Evolutionary conservation across 768 basidiomycete genomes (phyloP).

Genomic region (Scleroderma bovista): DNA sequence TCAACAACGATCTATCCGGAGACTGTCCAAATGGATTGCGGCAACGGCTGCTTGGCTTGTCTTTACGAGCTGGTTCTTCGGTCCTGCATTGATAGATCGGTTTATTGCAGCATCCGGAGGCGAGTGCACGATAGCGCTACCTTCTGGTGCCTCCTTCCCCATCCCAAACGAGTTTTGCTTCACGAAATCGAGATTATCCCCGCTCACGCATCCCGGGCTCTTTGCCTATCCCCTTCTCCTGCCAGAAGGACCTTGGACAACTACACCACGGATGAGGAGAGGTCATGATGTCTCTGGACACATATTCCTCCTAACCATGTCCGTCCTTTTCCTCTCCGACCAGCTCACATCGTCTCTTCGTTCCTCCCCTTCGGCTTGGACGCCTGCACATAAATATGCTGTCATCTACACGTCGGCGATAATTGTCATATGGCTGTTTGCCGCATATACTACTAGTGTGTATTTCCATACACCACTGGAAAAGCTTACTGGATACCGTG

Average conservation of each 20-base stretch:
- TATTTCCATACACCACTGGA: conserved; percentile 90
- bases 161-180: conserved; percentile 59
- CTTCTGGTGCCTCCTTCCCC: conserved; percentile 45
- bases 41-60: conserved; percentile 65
- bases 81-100: conserved; percentile 69
- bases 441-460: conserved; percentile 72
- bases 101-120: conserved; percentile 64
- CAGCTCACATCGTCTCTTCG: conserved; percentile 59
- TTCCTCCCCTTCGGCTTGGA: conserved; percentile 28
- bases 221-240: conserved; percentile 42
- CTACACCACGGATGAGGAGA: conserved; percentile 56
- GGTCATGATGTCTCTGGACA: conserved; percentile 96
- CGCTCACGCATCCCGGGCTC: conserved; percentile 55
- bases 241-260: conserved; percentile 39
- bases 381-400: conserved; percentile 42
- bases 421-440: conserved; percentile 65
- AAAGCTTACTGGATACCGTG: conserved; percentile 82
- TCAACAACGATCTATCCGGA: conserved; percentile 32
- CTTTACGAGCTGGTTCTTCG: conserved; percentile 87
- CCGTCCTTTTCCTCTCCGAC: conserved; percentile 70
- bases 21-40: conserved; percentile 48
- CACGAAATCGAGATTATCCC: conserved; percentile 45
- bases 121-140: conserved; percentile 65
- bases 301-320: conserved; percentile 81
- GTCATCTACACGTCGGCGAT: conserved; percentile 42